Evolutionary conservation across 2,329 filamentous ascomycete species (phyloP).

Genomic region (Emydomyces testavorans): DNA sequence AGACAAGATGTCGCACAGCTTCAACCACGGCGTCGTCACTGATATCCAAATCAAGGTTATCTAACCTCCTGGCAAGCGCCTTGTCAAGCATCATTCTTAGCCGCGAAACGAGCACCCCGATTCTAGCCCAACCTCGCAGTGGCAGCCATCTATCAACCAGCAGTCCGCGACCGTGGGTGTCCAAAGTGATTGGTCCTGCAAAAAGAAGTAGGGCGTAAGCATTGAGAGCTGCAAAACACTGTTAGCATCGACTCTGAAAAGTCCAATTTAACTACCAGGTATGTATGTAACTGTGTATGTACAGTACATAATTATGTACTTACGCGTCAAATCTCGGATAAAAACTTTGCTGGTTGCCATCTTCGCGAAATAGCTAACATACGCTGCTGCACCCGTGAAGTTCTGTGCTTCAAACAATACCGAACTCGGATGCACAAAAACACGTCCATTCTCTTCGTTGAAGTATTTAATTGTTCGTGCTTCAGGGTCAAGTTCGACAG

Average conservation of each 20-base stretch:
- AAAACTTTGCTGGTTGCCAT: slow-evolving; percentile 90
- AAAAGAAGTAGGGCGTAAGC: slow-evolving; percentile 81
- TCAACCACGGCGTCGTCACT: slow-evolving; percentile 49
- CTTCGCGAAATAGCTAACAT: slow-evolving; percentile 82
- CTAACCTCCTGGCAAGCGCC: slow-evolving; percentile 67
- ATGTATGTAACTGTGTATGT: too few species aligned
- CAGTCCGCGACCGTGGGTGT: slow-evolving; percentile 75
- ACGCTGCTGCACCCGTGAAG: slow-evolving; percentile 63
- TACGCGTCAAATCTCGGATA: slow-evolving; percentile 78
- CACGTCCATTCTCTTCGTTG: slow-evolving; percentile 68
- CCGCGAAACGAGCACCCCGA: slow-evolving; percentile 77
- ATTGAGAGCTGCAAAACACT: slow-evolving; percentile 52
- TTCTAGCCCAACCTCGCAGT: slow-evolving; percentile 82
- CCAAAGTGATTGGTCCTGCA: slow-evolving; percentile 69
- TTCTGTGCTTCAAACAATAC: slow-evolving; percentile 72
- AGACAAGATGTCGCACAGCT: slow-evolving; percentile 67
- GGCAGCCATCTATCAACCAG: slow-evolving; percentile 84
- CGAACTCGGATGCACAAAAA: slow-evolving; percentile 86
- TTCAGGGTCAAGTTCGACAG: slow-evolving; percentile 86
- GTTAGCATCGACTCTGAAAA: slow-evolving; percentile 9
- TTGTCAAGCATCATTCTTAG: slow-evolving; percentile 78
- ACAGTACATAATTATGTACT: too few species aligned
- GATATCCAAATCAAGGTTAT: slow-evolving; percentile 54
- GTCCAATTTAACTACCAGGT: too few species aligned
- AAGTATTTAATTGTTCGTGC: slow-evolving; percentile 88